phyloP scores from a whole-genome alignment of 2,329 filamentous ascomycete genomes.

The Emmonsia crescens region DNA sequence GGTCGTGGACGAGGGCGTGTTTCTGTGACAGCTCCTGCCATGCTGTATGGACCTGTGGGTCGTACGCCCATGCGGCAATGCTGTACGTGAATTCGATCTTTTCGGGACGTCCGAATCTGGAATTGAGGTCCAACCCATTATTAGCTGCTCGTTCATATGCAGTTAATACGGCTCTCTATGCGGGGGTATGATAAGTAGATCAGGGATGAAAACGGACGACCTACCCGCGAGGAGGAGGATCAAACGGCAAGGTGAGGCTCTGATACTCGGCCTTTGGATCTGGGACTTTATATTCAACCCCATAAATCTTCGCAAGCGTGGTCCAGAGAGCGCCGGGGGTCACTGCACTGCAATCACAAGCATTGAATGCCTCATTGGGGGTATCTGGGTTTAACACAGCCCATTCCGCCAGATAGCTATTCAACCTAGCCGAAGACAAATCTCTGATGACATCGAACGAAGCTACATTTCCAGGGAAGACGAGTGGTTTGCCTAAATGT shows the following conservation, averaged over 20 bases:
- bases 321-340: constrained; percentile 20
- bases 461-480: constrained; percentile 15
- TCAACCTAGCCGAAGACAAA: constrained; percentile 16
- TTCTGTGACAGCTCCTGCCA: constrained; percentile 37
- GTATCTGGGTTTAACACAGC: constrained; percentile 17
- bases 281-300: constrained; percentile 13
- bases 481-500: constrained; percentile 13
- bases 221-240: constrained; percentile 15
- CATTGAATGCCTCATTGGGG: constrained; percentile 20
- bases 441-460: constrained; percentile 15
- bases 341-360: constrained; percentile 18
- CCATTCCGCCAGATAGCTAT: constrained; percentile 21
- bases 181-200: neutral
- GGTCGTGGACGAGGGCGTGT: constrained; percentile 31
- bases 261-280: constrained; percentile 10
- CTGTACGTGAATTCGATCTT: constrained; percentile 32
- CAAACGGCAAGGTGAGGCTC: constrained; percentile 7
- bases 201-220: constrained; percentile 1
- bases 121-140: neutral
- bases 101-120: constrained; percentile 34
- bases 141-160: neutral
- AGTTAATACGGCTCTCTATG: neutral
- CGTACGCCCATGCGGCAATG: constrained; percentile 37
- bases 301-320: constrained; percentile 19
- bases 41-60: constrained; percentile 33